phyloP scores from a whole-genome alignment of 2,329 filamentous ascomycete species.

The Bipolaris victoriae region DNA sequence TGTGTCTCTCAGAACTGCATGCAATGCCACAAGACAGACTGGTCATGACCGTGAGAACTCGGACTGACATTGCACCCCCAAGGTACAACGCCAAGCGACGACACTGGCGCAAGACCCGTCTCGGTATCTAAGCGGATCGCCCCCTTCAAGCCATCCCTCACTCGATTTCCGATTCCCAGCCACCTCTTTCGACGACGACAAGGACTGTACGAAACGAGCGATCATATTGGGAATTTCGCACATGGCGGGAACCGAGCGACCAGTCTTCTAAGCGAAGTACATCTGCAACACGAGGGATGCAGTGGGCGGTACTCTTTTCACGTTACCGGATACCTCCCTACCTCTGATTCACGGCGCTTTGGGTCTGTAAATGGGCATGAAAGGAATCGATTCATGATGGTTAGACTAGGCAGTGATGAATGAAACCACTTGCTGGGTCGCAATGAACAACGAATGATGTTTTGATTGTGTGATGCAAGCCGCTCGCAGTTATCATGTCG shows the following conservation, averaged over 20 bases:
- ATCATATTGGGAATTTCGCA: conserved; percentile 39
- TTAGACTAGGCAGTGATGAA: conserved; percentile 48
- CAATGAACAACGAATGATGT: conserved; percentile 26
- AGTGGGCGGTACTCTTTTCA: conserved; percentile 31
- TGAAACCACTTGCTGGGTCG: conserved; percentile 44
- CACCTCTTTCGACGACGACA: conserved; percentile 30
- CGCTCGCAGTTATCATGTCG: neutral
- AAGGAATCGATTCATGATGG: conserved; percentile 39
- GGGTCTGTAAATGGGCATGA: conserved; percentile 40
- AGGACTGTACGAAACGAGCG: conserved; percentile 33
- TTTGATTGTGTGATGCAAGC: conserved; percentile 11
- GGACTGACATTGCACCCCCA: conserved; percentile 31
- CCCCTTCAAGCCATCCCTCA: conserved; percentile 46
- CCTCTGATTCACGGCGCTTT: conserved; percentile 46
- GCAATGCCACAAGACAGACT: neutral
- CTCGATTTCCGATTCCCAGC: conserved; percentile 45
- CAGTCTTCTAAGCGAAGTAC: conserved; percentile 33
- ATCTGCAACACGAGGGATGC: conserved; percentile 34
- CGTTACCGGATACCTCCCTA: conserved; percentile 32
- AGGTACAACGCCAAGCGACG: conserved; percentile 99
- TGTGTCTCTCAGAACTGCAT: conserved; percentile 6
- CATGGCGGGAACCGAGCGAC: conserved; percentile 33
- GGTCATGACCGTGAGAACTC: conserved; percentile 1
- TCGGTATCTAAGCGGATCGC: conserved; percentile 86
- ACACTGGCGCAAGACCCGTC: conserved; percentile 99